A percentile compares a stretch with the other conserved stretches of the same genome.
phyloP scores from a whole-genome alignment of 805 yeast genomes.

The Diddensiella transvaalensis region DNA sequence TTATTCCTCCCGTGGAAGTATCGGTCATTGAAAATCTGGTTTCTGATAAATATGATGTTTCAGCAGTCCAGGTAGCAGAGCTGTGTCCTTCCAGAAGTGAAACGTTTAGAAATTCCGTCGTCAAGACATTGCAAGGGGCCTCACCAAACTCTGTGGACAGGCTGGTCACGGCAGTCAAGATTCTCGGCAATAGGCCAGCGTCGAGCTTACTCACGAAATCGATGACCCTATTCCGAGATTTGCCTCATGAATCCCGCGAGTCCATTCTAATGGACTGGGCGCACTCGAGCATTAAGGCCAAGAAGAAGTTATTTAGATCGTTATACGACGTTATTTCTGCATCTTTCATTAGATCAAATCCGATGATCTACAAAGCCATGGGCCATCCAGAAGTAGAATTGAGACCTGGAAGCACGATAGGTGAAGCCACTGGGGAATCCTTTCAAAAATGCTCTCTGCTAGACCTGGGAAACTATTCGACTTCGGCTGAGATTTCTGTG shows the following conservation, averaged over 20 bases:
- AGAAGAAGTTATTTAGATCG: slow-evolving; percentile 37
- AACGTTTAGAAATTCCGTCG: slow-evolving; percentile 7
- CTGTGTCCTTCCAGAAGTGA: slow-evolving; percentile 11
- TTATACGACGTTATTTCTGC: slow-evolving; percentile 30
- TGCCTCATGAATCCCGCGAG: slow-evolving; percentile 32
- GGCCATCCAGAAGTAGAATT: slow-evolving; percentile 36
- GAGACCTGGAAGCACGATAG: slow-evolving; percentile 23
- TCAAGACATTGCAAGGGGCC: slow-evolving; percentile 2
- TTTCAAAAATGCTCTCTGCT: slow-evolving; percentile 27
- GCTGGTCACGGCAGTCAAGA: slow-evolving; percentile 20
- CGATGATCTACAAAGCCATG: slow-evolving; percentile 36
- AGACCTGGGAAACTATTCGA: slow-evolving; percentile 15
- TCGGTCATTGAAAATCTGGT: not conserved
- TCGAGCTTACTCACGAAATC: slow-evolving; percentile 26
- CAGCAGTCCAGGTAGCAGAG: slow-evolving; percentile 14
- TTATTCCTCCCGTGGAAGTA: slow-evolving; percentile 19
- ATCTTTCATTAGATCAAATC: slow-evolving; percentile 33
- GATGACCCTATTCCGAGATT: slow-evolving; percentile 23
- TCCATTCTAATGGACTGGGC: slow-evolving; percentile 39
- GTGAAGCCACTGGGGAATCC: not conserved
- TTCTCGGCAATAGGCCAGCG: slow-evolving; percentile 22
- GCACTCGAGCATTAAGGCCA: slow-evolving; percentile 37
- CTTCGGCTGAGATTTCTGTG: slow-evolving; percentile 14
- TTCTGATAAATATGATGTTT: slow-evolving; percentile 4
- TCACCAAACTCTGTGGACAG: slow-evolving; percentile 5